Evolutionary conservation across 1,139 yeast species (phyloP).

Genomic region (Yarrowia galli): DNA sequence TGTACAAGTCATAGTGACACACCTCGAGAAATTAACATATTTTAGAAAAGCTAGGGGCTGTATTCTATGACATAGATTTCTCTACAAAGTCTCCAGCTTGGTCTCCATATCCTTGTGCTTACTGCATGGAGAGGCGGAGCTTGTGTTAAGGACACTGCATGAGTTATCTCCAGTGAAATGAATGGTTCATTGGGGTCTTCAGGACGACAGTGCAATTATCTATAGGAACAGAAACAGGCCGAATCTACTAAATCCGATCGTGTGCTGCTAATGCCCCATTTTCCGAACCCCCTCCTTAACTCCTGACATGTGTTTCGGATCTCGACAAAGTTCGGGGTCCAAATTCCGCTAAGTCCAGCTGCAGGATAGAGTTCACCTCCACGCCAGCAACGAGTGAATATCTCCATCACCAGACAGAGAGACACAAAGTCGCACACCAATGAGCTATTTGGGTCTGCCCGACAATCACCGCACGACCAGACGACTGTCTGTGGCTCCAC

Average conservation of each 20-base stretch:
- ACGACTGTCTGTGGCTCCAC: slow-evolving; percentile 36
- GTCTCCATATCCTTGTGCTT: background rate
- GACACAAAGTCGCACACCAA: slow-evolving; percentile 9
- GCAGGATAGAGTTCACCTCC: slow-evolving; percentile 24
- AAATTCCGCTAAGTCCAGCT: slow-evolving; percentile 35
- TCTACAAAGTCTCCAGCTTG: background rate
- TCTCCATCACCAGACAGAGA: slow-evolving; percentile 21
- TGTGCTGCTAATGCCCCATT: no score
- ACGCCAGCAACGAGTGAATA: slow-evolving; percentile 37
- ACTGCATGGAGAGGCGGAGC: slow-evolving; percentile 10
- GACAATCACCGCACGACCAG: slow-evolving; percentile 35
- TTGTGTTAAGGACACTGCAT: background rate
- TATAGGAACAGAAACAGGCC: no score
- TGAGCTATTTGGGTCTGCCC: slow-evolving; percentile 37
- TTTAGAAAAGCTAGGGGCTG: no score
- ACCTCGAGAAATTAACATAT: no score
- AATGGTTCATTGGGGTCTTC: no score
- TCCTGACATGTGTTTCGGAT: background rate
- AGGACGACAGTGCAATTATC: background rate
- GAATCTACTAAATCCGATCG: no score
- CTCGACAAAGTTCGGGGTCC: slow-evolving; percentile 5
- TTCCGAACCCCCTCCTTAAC: no score
- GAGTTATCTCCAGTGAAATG: slow-evolving; percentile 28
- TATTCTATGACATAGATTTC: slow-evolving; percentile 3
- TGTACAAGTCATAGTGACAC: no score